Base-by-base conservation (phyloP, 345 rosid species). In the Draba incana region DNA sequence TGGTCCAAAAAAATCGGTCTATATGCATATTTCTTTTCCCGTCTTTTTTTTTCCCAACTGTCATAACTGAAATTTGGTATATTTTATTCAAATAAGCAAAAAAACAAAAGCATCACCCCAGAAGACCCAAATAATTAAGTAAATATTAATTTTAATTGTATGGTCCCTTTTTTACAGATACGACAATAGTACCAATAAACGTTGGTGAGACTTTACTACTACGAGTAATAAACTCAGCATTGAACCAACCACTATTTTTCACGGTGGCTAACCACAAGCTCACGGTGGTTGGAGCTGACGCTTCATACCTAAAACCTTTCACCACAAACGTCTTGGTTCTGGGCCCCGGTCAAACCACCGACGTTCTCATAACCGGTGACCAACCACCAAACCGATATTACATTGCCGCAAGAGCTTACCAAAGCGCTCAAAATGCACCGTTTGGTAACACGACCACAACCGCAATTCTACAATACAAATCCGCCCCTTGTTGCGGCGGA, bases 311-410 rank as follows among this genome's bases (percentile, higher is more conserved):
- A 15, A 94, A 91, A 61, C 96, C 92, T 5, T 91, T 94, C 80
- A 81, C 86, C n/a, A 87, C 96, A 35, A 83, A 84, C 3, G 89
- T 86, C 25, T 56, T 94, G 28, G 78, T 89, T 84, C 54, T 94
- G 1, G 99, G 99, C 25, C 99, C 99, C 0, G 98, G 99, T 27
- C 97, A 94, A 52, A 94, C 99, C 56, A 94, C 96, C 2, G 99
- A 94, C 24, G 99, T 94, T 24, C 60, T 94, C 31, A 83, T 94
- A 80, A 60, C 74, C 3, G 99, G 96, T 1, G 80, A 91, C 79
- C 94, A 86, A 43, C 82, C 77, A 9, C 95, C 95, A 1, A 79
- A 83, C 20, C 84, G 81, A 0, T 94, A 94, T 69, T 91, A 94
- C 86, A 81, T 91, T 65, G 97, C 99, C 0, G 97, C 87, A 8